Evolutionary conservation across 2,329 filamentous ascomycete species (phyloP).

Genomic region (Alternaria solani): DNA sequence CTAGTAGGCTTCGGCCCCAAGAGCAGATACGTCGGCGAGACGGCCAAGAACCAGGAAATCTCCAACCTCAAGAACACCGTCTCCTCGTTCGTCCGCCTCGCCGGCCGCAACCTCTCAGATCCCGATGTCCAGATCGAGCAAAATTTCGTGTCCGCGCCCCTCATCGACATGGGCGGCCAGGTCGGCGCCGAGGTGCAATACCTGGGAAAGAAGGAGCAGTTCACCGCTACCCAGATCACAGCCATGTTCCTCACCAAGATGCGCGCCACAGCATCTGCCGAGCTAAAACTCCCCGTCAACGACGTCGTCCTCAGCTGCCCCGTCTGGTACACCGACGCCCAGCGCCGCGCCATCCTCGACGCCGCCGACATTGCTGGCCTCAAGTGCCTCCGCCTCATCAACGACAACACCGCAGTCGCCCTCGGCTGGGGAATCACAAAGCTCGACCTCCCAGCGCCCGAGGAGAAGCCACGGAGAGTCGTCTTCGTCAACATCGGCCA

Average conservation of each 20-base stretch:
- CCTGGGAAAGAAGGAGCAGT: slow-evolving; percentile 92
- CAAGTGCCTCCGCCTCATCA: slow-evolving; percentile 92
- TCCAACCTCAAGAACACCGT: slow-evolving; percentile 99
- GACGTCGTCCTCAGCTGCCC: slow-evolving; percentile 95
- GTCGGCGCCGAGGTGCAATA: slow-evolving; percentile 94
- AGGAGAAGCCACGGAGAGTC: slow-evolving; percentile 91
- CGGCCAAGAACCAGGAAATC: slow-evolving; percentile 98
- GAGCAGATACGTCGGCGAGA: slow-evolving; percentile 90
- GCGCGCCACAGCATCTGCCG: slow-evolving; percentile 83
- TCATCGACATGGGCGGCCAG: slow-evolving; percentile 91
- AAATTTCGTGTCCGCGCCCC: slow-evolving; percentile 83
- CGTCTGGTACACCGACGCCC: slow-evolving; percentile 95
- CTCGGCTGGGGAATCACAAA: slow-evolving; percentile 98
- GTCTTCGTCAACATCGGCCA: slow-evolving; percentile 95
- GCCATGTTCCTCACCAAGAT: slow-evolving; percentile 97
- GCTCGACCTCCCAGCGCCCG: slow-evolving; percentile 83
- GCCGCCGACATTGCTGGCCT: slow-evolving; percentile 92
- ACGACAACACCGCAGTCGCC: slow-evolving; percentile 95
- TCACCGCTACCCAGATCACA: slow-evolving; percentile 90
- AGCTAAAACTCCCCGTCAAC: slow-evolving; percentile 89
- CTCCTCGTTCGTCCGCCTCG: slow-evolving; percentile 87
- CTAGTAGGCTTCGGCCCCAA: slow-evolving; percentile 96
- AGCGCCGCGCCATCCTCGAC: slow-evolving; percentile 88
- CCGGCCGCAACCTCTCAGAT: slow-evolving; percentile 84
- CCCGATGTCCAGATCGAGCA: slow-evolving; percentile 94